phyloP scores from a whole-genome alignment of 306 rosid species.

The Medicago lupulina region DNA sequence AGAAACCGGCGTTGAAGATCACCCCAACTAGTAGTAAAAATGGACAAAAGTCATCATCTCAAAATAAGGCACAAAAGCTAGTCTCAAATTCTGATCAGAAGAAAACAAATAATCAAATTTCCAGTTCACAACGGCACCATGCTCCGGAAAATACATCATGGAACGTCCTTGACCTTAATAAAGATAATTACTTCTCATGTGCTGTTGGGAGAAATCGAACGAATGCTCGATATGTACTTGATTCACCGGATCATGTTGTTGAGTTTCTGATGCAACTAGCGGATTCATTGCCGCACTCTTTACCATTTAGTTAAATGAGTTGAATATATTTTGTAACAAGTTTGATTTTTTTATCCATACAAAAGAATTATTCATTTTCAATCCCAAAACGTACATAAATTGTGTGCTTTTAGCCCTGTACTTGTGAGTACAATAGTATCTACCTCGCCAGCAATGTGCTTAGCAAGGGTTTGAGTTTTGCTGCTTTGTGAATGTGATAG shows the following conservation, averaged over 20 bases:
- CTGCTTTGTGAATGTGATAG: too few species aligned
- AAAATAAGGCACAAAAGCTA: constrained; percentile 50
- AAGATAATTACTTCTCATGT: constrained; percentile 93
- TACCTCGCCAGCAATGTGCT: too few species aligned
- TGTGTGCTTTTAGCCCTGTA: background rate
- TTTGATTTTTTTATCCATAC: background rate
- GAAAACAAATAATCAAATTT: constrained; percentile 57
- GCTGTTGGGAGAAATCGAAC: constrained; percentile 81
- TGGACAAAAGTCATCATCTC: constrained; percentile 60
- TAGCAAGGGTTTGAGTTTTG: too few species aligned
- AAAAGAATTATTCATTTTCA: background rate
- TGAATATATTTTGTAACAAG: background rate
- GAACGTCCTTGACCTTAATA: constrained; percentile 92
- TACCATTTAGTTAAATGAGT: background rate
- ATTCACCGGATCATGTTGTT: constrained; percentile 74
- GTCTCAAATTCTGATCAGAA: constrained; percentile 54
- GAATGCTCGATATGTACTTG: constrained; percentile 77
- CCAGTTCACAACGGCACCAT: constrained; percentile 48
- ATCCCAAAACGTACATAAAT: background rate
- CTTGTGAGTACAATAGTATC: too few species aligned
- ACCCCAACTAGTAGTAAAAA: constrained; percentile 51
- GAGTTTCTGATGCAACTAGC: constrained; percentile 61
- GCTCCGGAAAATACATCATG: constrained; percentile 77
- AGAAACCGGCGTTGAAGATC: constrained; percentile 57
- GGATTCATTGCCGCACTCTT: background rate